A percentile compares a stretch with the other conserved stretches of the same genome.
Conservation (phyloP, 106 monocot species). For the Amphibolis antarctica region DNA sequence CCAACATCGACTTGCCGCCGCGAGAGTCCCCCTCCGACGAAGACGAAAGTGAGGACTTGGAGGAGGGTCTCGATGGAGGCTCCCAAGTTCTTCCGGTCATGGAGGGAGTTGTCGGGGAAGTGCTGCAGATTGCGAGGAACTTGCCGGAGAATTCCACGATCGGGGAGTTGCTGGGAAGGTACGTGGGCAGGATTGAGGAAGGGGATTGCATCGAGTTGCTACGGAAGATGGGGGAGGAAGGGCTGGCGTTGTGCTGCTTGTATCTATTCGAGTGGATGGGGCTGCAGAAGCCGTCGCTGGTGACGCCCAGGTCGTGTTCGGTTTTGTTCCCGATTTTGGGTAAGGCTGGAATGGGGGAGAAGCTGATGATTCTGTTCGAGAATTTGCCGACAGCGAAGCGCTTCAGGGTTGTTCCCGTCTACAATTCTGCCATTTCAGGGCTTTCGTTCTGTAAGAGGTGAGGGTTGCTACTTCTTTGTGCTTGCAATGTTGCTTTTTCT, state of each 20-base stretch:
- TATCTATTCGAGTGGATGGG: constrained; percentile 89
- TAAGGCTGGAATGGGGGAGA: constrained; percentile 49
- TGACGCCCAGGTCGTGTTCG: constrained; percentile 42
- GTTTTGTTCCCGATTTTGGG: constrained; percentile 54
- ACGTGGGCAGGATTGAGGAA: constrained; percentile 37
- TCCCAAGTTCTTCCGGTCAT: background rate
- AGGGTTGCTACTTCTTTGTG: background rate
- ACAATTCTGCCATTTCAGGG: constrained; percentile 70
- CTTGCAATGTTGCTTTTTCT: too few species aligned
- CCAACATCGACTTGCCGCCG: background rate
- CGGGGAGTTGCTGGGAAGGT: constrained; percentile 42
- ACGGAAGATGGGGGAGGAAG: constrained; percentile 57
- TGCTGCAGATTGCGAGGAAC: constrained; percentile 40
- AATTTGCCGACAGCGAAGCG: constrained; percentile 44
- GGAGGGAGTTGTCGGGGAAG: constrained; percentile 31
- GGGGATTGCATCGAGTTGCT: constrained; percentile 73
- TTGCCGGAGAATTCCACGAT: constrained; percentile 46
- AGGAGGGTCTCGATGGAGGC: background rate
- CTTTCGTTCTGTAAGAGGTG: constrained; percentile 57
- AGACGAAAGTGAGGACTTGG: constrained; percentile 1
- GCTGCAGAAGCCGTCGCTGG: constrained; percentile 40
- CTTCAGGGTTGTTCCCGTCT: constrained; percentile 63
- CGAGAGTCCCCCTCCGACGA: background rate
- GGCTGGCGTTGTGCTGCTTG: constrained; percentile 33
- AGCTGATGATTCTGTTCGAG: constrained; percentile 52